A percentile compares a stretch with the other conserved stretches of the same genome.
Evolutionary conservation across 2,329 filamentous ascomycete genomes (phyloP).

Genomic region (Ophidiomyces ophidiicola): DNA sequence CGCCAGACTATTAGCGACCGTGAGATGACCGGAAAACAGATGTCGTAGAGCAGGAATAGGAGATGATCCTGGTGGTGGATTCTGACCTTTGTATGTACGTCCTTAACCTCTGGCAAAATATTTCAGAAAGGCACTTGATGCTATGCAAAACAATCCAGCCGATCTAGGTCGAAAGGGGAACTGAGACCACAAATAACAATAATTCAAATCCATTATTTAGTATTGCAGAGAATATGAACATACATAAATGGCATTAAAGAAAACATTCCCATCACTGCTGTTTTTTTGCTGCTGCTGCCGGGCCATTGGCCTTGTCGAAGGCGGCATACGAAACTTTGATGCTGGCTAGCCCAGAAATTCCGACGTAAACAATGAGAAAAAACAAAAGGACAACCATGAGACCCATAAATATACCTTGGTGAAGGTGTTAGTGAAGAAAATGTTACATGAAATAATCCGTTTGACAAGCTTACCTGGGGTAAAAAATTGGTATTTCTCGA

Average conservation of each 20-base stretch:
- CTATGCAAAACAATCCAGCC: not conserved
- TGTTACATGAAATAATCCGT: not conserved
- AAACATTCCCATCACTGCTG: slow-evolving; percentile 28
- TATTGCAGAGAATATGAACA: not conserved
- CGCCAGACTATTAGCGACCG: no score
- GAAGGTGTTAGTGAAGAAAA: not conserved
- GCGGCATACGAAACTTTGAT: slow-evolving; percentile 85
- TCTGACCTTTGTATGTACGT: no score
- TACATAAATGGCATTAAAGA: not conserved
- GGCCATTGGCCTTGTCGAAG: slow-evolving; percentile 92
- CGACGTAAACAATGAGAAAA: slow-evolving; percentile 65
- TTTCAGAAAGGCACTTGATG: no score
- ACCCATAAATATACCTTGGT: slow-evolving; percentile 74
- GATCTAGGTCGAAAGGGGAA: not conserved
- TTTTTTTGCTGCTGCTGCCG: slow-evolving; percentile 74
- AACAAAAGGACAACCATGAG: slow-evolving; percentile 59
- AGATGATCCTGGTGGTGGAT: no score
- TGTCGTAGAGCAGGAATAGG: no score
- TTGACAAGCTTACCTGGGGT: slow-evolving; percentile 56
- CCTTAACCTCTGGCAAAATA: no score
- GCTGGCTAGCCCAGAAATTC: slow-evolving; percentile 61
- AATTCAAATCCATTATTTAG: not conserved
- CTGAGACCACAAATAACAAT: not conserved
- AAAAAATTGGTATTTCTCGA: slow-evolving; percentile 91
- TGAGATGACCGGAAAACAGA: no score